Evolutionary conservation across 108 stramenopile genomes (phyloP).

Genomic region (Cyclotella atomus): DNA sequence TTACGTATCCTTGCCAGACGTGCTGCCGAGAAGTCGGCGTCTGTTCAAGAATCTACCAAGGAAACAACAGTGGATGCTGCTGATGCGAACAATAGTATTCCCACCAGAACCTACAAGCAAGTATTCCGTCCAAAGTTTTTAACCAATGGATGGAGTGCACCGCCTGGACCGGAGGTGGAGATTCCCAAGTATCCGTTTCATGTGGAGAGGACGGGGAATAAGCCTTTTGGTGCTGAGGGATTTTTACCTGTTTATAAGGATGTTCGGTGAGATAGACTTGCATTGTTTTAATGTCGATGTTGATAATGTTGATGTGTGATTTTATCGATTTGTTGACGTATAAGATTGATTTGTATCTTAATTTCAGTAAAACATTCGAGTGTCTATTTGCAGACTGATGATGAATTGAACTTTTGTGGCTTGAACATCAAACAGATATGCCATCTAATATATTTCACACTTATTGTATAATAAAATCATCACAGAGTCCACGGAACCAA

Average conservation of each 20-base stretch:
- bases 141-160: constrained; percentile 83
- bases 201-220: constrained; percentile 69
- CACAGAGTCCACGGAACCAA: constrained; percentile 77
- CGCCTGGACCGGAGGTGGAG: constrained; percentile 57
- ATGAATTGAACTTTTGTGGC: too few relatives aligned
- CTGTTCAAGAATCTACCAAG: not conserved
- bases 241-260: constrained; percentile 87
- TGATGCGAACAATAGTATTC: constrained; percentile 13
- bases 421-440: too few relatives aligned
- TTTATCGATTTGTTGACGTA: too few relatives aligned
- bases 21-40: constrained; percentile 13
- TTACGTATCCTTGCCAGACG: constrained; percentile 55
- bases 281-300: too few relatives aligned
- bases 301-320: too few relatives aligned
- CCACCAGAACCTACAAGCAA: constrained; percentile 23
- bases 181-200: constrained; percentile 76
- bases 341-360: too few relatives aligned
- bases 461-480: not conserved
- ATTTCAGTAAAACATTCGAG: too few relatives aligned
- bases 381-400: too few relatives aligned
- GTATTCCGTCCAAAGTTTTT: constrained; percentile 62
- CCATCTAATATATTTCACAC: not conserved
- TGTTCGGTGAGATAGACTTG: too few relatives aligned
- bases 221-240: constrained; percentile 76
- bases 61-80: not conserved